Conservation (phyloP, 2,329 filamentous ascomycete species). For the Zymoseptoria ardabiliae region DNA sequence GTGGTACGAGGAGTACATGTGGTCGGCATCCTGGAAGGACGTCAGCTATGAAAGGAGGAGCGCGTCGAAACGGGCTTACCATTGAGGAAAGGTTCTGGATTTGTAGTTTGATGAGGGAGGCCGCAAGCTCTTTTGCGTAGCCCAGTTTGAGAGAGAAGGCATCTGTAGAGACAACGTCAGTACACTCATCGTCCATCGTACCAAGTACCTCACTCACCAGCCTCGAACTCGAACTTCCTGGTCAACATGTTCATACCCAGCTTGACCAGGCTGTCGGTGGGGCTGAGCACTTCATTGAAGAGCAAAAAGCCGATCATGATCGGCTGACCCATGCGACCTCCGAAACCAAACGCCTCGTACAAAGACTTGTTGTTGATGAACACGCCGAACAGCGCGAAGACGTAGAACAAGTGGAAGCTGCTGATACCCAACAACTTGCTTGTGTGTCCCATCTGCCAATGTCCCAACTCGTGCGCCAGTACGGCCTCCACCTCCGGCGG, state of each 20-base stretch:
- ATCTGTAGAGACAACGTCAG: conserved; percentile 43
- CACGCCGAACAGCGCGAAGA: conserved; percentile 91
- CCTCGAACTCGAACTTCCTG: conserved; percentile 91
- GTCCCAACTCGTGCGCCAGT: conserved; percentile 88
- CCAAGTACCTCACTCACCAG: conserved; percentile 46
- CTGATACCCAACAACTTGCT: conserved; percentile 77
- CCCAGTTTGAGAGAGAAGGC: conserved; percentile 79
- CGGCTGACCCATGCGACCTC: conserved; percentile 57
- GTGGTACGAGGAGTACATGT: conserved; percentile 97
- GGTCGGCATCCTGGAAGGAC: conserved; percentile 65
- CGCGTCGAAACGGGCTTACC: conserved; percentile 32
- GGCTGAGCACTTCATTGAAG: conserved; percentile 92
- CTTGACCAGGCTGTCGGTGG: conserved; percentile 92
- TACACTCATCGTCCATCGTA: neutral
- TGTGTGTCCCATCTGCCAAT: conserved; percentile 95
- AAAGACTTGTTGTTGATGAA: conserved; percentile 94
- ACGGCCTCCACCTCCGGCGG: conserved; percentile 91
- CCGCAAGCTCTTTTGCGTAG: conserved; percentile 73
- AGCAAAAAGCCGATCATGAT: conserved; percentile 97
- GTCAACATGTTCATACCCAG: conserved; percentile 93
- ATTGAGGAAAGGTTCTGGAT: conserved; percentile 97
- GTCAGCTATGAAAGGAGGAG: neutral
- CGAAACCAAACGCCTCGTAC: conserved; percentile 86
- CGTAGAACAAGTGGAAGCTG: conserved; percentile 88
- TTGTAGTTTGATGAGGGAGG: conserved; percentile 91